Conservation (phyloP, 2,329 filamentous ascomycete species). For the Plectosphaerella plurivora region DNA sequence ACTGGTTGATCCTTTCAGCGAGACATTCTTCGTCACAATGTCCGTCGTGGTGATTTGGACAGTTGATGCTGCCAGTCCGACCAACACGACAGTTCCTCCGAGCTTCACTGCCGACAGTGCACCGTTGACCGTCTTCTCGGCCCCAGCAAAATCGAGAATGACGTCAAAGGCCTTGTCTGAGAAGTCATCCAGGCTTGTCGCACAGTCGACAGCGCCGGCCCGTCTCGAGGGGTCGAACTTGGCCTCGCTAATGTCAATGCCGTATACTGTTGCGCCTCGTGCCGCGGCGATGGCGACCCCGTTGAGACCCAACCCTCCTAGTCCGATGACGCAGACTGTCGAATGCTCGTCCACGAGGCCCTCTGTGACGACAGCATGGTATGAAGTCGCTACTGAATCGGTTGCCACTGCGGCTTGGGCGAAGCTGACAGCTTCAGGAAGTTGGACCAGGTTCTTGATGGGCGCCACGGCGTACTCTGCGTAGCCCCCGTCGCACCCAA, state of each 20-base stretch:
- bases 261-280: slow-evolving; percentile 4
- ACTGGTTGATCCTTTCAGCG: slow-evolving; percentile 1
- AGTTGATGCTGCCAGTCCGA: slow-evolving; percentile 4
- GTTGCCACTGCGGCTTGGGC: slow-evolving; percentile 5
- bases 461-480: slow-evolving; percentile 6
- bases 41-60: neutral
- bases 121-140: slow-evolving; percentile 2
- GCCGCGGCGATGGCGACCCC: slow-evolving; percentile 4
- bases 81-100: slow-evolving; percentile 6
- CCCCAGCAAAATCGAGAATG: slow-evolving; percentile 7
- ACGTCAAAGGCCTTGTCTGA: slow-evolving; percentile 2
- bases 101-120: slow-evolving; percentile 1
- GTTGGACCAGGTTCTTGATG: slow-evolving; percentile 1
- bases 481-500: slow-evolving; percentile 6
- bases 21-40: slow-evolving; percentile 2
- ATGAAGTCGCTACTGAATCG: slow-evolving; percentile 6
- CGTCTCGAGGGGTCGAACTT: slow-evolving; percentile 5
- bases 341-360: neutral
- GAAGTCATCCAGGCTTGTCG: neutral
- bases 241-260: neutral
- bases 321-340: slow-evolving; percentile 4
- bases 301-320: slow-evolving; percentile 6
- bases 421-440: slow-evolving; percentile 1
- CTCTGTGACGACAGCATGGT: slow-evolving; percentile 10
- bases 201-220: slow-evolving; percentile 1